Percentiles rank a stretch among this genome's conserved stretches.
Conservation (phyloP, 805 yeast species). For the Candida ovalis region DNA sequence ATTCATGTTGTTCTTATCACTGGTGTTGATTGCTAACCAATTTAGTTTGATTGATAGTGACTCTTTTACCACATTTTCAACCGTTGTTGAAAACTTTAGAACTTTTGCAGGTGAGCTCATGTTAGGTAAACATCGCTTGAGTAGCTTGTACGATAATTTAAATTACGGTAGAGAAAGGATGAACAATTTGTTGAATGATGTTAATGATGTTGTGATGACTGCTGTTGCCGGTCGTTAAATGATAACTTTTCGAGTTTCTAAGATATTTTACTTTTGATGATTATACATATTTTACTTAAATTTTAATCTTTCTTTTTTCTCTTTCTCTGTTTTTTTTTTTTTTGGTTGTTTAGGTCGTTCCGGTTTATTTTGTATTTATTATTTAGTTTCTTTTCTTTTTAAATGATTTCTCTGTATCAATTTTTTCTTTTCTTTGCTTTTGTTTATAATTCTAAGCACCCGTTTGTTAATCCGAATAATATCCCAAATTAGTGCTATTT, state of each 20-base stretch:
- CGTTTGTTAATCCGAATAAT: too few relatives aligned
- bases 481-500: too few relatives aligned
- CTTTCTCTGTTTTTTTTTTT: too few relatives aligned
- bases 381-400: too few relatives aligned
- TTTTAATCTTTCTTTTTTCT: too few relatives aligned
- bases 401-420: too few relatives aligned
- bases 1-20: slow-evolving; percentile 52
- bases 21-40: slow-evolving; percentile 32
- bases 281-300: background rate
- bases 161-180: slow-evolving; percentile 30
- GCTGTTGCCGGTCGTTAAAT: slow-evolving; percentile 29
- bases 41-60: slow-evolving; percentile 24
- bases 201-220: slow-evolving; percentile 39
- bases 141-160: slow-evolving; percentile 31
- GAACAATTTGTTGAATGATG: slow-evolving; percentile 35
- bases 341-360: too few relatives aligned
- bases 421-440: too few relatives aligned
- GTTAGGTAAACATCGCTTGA: slow-evolving; percentile 43
- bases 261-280: too few relatives aligned
- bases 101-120: slow-evolving; percentile 43
- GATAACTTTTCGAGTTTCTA: too few relatives aligned
- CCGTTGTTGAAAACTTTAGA: slow-evolving; percentile 38
- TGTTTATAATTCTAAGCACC: too few relatives aligned
- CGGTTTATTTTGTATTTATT: too few relatives aligned
- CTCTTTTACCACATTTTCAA: slow-evolving; percentile 18